Conservation (phyloP, 177 flowering plant species). For the Vitis hybrid region DNA sequence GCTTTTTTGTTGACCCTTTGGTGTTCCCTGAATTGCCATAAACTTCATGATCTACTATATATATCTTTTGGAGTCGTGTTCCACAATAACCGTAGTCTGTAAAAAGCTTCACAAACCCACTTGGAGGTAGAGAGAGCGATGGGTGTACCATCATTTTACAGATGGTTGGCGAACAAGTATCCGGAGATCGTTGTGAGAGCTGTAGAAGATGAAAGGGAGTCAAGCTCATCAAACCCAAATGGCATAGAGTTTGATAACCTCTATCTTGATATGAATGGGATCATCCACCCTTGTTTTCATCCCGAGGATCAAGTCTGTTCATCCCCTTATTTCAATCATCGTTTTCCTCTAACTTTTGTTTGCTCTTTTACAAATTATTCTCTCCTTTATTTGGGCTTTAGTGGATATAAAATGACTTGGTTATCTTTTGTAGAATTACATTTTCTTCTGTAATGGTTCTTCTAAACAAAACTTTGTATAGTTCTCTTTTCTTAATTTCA, state of each 20-base stretch:
- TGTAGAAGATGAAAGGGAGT: constrained; percentile 16
- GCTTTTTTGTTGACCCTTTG: too few species aligned
- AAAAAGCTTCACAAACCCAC: too few species aligned
- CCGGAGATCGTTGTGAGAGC: constrained; percentile 29
- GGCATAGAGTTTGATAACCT: constrained; percentile 53
- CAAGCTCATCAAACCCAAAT: constrained; percentile 35
- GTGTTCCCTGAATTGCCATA: too few species aligned
- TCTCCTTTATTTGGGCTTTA: background rate
- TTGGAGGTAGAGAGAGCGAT: constrained; percentile 11
- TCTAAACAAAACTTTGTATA: too few species aligned
- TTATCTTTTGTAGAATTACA: too few species aligned
- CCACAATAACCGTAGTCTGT: too few species aligned
- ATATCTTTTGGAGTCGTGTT: too few species aligned
- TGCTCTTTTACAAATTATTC: background rate
- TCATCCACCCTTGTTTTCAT: constrained; percentile 58
- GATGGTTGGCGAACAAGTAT: constrained; percentile 44
- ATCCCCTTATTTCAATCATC: too few species aligned
- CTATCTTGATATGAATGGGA: constrained; percentile 56
- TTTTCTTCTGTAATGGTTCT: too few species aligned
- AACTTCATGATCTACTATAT: too few species aligned
- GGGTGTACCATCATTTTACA: constrained; percentile 57
- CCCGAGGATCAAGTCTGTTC: constrained; percentile 25
- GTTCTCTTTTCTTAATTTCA: background rate
- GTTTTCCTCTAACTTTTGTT: too few species aligned
- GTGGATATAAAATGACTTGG: too few species aligned